A percentile compares a stretch with the other conserved stretches of the same genome.
phyloP scores from a whole-genome alignment of 208 protist genomes.

The Balamuthia mandrillaris region DNA sequence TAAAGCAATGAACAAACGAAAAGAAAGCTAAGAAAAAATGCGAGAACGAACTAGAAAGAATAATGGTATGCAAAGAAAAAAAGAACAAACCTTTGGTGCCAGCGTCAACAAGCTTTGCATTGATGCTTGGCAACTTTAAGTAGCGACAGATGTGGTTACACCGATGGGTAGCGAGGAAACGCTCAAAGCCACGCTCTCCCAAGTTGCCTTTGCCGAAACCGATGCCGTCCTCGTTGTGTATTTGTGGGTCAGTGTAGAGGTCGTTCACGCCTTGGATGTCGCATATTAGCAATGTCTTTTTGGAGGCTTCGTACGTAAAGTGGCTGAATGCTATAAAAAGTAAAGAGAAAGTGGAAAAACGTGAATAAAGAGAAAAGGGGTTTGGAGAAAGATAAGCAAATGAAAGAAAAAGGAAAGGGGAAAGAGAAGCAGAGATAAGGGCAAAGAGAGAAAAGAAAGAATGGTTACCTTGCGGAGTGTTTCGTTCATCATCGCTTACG shows the following conservation, averaged over 20 bases:
- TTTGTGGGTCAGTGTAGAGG: conserved; percentile 65
- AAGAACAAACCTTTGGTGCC: too few species aligned
- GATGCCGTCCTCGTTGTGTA: conserved; percentile 47
- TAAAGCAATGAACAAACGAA: too few species aligned
- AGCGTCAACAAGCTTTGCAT: too few species aligned
- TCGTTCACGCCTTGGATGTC: conserved; percentile 69
- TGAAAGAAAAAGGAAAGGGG: too few species aligned
- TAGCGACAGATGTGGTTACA: conserved; percentile 63
- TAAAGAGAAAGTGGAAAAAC: too few species aligned
- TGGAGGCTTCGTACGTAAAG: conserved; percentile 58
- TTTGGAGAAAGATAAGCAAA: too few species aligned
- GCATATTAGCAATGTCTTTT: conserved; percentile 41
- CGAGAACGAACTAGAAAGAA: too few species aligned
- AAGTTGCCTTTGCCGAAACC: conserved; percentile 62
- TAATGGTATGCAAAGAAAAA: too few species aligned
- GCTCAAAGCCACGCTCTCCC: conserved; percentile 48
- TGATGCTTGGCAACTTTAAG: conserved; percentile 40
- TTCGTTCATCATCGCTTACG: conserved; percentile 45
- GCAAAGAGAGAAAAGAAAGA: too few species aligned
- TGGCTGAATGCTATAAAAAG: conserved; percentile 68
- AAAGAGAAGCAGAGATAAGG: too few species aligned
- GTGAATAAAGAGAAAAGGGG: too few species aligned
- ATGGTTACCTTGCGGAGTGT: conserved; percentile 65
- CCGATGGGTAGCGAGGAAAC: conserved; percentile 56
- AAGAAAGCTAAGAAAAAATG: too few species aligned